A percentile compares a stretch with the other conserved stretches of the same genome.
Conservation (phyloP, 148 eudicot species). For the Vaccinium macrocarpon region DNA sequence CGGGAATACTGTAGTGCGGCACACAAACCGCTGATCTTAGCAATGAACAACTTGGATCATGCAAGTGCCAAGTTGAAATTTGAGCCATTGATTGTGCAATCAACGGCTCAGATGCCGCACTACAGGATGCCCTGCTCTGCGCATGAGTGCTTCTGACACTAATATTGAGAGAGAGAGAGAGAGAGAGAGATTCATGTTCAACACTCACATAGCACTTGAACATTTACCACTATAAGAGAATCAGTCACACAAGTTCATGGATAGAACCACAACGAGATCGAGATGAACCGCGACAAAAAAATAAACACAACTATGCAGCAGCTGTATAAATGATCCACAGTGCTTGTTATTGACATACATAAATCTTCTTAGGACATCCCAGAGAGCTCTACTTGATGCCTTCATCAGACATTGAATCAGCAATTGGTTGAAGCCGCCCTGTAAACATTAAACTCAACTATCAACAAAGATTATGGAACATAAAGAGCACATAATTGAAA, state of each 20-base stretch:
- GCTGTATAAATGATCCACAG: background rate
- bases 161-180: background rate
- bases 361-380: background rate
- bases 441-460: conserved; percentile 9
- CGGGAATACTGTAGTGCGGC: no score
- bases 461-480: background rate
- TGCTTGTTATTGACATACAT: background rate
- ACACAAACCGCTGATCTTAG: no score
- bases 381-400: background rate
- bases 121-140: no score
- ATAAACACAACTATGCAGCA: background rate
- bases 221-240: background rate
- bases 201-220: background rate
- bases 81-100: no score
- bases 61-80: no score
- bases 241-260: background rate
- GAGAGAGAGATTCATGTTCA: background rate
- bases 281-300: background rate
- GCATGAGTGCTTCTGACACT: background rate
- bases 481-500: background rate
- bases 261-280: background rate
- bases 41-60: no score
- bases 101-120: no score
- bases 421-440: conserved; percentile 36
- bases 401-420: conserved; percentile 6